Percentiles rank a stretch among this genome's conserved stretches.
These are phyloP conservation scores for Themeda triandra DNA, from an alignment of 176 grass and related monocot genomes.

Conservation along the genomic window DNA sequence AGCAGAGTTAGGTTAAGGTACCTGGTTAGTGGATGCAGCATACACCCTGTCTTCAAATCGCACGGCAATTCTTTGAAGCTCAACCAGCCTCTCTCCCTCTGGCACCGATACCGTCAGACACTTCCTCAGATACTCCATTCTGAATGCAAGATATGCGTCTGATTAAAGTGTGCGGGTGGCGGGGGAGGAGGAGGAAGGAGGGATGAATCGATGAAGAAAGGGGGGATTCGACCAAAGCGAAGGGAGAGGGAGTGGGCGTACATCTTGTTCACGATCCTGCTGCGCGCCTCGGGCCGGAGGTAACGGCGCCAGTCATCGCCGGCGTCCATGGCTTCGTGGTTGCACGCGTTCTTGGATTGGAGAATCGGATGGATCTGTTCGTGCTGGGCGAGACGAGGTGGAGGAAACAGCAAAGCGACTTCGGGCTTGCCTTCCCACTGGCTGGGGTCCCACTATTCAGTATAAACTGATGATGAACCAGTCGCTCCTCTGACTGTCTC, in stretches of 20 bases:
- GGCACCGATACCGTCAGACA: constrained; percentile 49
- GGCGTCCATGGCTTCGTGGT: constrained; percentile 11
- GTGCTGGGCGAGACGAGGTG: background rate
- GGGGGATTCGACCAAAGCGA: background rate
- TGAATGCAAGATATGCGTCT: background rate
- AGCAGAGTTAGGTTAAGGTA: constrained; percentile 1
- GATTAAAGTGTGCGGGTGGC: background rate
- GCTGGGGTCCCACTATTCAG: no score
- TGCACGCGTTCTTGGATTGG: background rate
- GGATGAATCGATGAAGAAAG: background rate
- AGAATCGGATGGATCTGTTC: background rate
- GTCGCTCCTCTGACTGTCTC: no score
- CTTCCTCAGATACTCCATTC: constrained; percentile 71
- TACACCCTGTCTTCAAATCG: constrained; percentile 75
- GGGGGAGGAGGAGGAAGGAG: background rate
- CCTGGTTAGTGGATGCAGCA: constrained; percentile 48
- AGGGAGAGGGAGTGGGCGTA: background rate
- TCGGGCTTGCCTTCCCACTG: background rate
- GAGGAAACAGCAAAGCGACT: background rate
- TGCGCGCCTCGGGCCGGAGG: constrained; percentile 56
- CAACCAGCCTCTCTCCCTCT: constrained; percentile 64
- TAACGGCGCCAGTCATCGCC: constrained; percentile 57
- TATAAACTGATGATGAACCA: no score
- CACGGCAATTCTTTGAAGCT: constrained; percentile 70
- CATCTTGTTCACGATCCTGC: constrained; percentile 80